Conservation (phyloP, 192 early-diverging fungal genomes). For the Coemansia sp. region DNA sequence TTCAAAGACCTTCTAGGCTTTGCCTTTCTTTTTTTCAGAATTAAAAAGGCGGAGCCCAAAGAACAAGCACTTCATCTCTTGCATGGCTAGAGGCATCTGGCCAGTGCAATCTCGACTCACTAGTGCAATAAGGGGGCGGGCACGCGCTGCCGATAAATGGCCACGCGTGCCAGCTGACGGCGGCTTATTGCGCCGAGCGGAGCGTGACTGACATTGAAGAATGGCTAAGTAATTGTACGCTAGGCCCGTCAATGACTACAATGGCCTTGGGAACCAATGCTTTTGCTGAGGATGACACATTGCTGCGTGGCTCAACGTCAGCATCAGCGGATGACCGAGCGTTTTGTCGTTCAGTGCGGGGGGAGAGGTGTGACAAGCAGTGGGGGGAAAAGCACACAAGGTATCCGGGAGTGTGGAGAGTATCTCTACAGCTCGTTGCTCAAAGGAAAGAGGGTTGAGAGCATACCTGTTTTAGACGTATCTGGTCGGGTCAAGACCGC, state of each 20-base stretch:
- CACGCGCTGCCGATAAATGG: slow-evolving; percentile 9
- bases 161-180: slow-evolving; percentile 2
- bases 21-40: neutral
- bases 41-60: slow-evolving; percentile 6
- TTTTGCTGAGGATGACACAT: neutral
- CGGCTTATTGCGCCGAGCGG: neutral
- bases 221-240: neutral
- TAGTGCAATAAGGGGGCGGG: neutral
- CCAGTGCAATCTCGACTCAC: neutral
- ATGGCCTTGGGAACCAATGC: neutral
- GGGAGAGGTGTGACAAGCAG: neutral
- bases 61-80: neutral
- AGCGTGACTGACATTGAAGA: slow-evolving; percentile 9
- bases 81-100: slow-evolving; percentile 5
- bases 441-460: neutral
- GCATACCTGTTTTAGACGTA: neutral
- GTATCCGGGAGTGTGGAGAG: neutral
- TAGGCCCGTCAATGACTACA: neutral
- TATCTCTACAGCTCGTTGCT: neutral
- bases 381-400: neutral
- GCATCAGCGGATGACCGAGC: neutral
- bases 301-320: neutral
- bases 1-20: neutral
- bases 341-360: neutral
- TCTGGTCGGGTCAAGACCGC: neutral